Conservation (phyloP, 2,329 filamentous ascomycete genomes). For the Rutstroemia sp. region DNA sequence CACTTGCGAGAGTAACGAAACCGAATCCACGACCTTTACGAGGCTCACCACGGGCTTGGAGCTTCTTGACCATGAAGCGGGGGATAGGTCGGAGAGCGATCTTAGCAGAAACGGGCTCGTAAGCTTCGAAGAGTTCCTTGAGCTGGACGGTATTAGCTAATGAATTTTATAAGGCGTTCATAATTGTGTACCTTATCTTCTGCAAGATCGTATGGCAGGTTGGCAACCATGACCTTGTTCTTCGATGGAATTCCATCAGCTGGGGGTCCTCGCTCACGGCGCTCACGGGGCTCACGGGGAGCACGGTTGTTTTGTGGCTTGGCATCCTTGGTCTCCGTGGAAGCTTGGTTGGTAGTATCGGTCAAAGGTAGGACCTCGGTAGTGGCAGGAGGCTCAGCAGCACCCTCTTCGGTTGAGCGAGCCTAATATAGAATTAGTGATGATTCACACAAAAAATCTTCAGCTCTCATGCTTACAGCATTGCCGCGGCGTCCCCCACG, state of each 20-base stretch:
- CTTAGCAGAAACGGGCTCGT: slow-evolving; percentile 91
- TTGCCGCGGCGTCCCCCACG: slow-evolving; percentile 60
- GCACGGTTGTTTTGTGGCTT: slow-evolving; percentile 36
- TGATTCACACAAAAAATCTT: not conserved
- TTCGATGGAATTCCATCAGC: slow-evolving; percentile 97
- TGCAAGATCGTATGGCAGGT: slow-evolving; percentile 94
- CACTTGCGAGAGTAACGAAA: slow-evolving; percentile 90
- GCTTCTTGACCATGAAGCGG: slow-evolving; percentile 99
- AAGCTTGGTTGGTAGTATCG: slow-evolving; percentile 52
- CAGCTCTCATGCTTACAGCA: slow-evolving; percentile 43
- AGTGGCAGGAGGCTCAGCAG: slow-evolving; percentile 43
- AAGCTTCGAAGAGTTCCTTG: slow-evolving; percentile 91
- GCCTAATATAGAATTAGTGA: slow-evolving; percentile 20
- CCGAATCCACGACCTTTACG: slow-evolving; percentile 99
- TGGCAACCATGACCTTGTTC: slow-evolving; percentile 99
- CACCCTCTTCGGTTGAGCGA: slow-evolving; percentile 27
- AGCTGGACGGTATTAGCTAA: slow-evolving; percentile 49
- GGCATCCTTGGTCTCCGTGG: slow-evolving; percentile 39
- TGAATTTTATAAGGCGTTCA: not conserved
- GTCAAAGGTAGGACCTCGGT: slow-evolving; percentile 51
- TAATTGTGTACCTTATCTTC: slow-evolving; percentile 78
- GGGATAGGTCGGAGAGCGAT: slow-evolving; percentile 97
- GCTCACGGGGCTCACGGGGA: slow-evolving; percentile 55
- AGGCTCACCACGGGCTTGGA: slow-evolving; percentile 93
- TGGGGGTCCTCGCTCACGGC: slow-evolving; percentile 82